Evolutionary conservation across 805 yeast genomes (phyloP).

Genomic region (Lipomyces lipofer): DNA sequence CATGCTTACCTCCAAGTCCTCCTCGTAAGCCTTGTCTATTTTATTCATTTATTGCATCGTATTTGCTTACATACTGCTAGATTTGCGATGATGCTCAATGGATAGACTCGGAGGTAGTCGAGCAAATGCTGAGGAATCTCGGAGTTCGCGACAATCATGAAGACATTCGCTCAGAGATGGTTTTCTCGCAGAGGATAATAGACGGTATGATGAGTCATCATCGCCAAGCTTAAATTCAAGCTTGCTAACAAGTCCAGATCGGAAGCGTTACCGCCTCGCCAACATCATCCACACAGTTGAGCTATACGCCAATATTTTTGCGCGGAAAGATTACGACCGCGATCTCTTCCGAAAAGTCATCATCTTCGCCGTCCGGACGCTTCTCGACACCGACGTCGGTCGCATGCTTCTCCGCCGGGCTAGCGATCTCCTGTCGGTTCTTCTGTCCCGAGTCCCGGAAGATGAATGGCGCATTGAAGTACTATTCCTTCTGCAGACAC

Average conservation of each 20-base stretch:
- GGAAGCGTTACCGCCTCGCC: neutral
- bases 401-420: neutral
- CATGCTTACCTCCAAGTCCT: conserved; percentile 4
- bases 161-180: neutral
- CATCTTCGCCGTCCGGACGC: conserved; percentile 8
- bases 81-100: neutral
- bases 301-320: neutral
- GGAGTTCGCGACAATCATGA: conserved; percentile 4
- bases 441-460: conserved; percentile 6
- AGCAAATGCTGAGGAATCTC: neutral
- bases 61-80: neutral
- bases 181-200: neutral
- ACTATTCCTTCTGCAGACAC: neutral
- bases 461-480: conserved; percentile 8
- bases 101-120: neutral
- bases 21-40: conserved; percentile 1
- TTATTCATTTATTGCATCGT: neutral
- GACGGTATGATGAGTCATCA: neutral
- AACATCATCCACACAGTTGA: conserved; percentile 5
- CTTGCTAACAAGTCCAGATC: neutral
- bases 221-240: neutral
- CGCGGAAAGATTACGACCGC: neutral
- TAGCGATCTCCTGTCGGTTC: conserved; percentile 2
- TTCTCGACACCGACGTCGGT: conserved; percentile 12
- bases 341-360: conserved; percentile 1